Evolutionary conservation across 2,329 filamentous ascomycete genomes (phyloP), one percentile per base, ranked within the genome.

Genomic region (Xylaria polymorpha): DNA sequence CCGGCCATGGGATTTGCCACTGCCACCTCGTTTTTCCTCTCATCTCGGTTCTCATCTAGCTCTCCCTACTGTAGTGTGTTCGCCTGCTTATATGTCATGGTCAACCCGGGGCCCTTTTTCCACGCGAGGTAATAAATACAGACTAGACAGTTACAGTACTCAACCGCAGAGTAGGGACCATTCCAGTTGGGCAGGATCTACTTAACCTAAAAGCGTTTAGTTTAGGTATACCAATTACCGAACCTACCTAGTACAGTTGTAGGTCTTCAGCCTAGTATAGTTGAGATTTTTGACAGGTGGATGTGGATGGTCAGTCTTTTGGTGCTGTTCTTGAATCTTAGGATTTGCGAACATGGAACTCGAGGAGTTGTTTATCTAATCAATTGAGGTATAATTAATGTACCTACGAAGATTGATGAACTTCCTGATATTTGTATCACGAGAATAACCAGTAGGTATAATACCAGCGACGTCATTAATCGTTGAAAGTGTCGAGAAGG

Each of bases 1-100:
- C n/a, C 29, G 39, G 66, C 43, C 57, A 10, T 29, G 25, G 20
- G 12, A n/a, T 50, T 64, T 20, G 55, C 57, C 50, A 41, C 48
- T n/a, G 39, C 46, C 25, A 25, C 15, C 55, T 25, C n/a, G 12
- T 15, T 8, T 29, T n/a, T 39, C 22, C 15, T 57, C 66, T 8
- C 12, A 18, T 59, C 59, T 67, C 53, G 43, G 48, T n/a, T 3
- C 37, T 46, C 50, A 12, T 57, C 32, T 29, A 41, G n/a, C 18
- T 43, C 43, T 48, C 18, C 25, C 41, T 18, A 14, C n/a, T 22
- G 9, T 4, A 29, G 25, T 29, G 29, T 48, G 15, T 35, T 51
- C 6, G 25, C 25, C 12, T 43, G 18, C 10, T 41, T 48, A 5
- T 35, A 18, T 46, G 7, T 22, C 20, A n/a, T 48, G 48, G 25